Base-by-base conservation (phyloP, 2,329 filamentous ascomycete species). In the Alternaria incomplexa region DNA sequence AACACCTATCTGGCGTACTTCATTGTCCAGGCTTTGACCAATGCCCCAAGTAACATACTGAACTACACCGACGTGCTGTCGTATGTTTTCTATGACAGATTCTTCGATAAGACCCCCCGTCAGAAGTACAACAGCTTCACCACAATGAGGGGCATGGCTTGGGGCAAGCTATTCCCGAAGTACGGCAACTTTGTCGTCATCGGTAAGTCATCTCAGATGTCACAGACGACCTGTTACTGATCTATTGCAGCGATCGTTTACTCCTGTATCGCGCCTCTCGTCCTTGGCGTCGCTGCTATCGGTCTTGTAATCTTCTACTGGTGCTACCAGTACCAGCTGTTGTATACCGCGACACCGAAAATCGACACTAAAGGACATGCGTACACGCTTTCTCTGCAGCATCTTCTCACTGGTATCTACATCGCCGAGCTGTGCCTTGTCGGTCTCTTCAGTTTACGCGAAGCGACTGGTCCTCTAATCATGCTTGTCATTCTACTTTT, bases 1-100 rank as follows among this genome's bases (percentile, higher is more conserved):
- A 98, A 97, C 81, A 96, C 98, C 77, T 99, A 97, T 80, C 90
- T 98, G 20, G 93, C 91, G 0, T 99, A 98, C 82, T 96, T 99
- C 69, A 88, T 98, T 30, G 88, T 99, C 3, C 96, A 98, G 80
- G 96, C 95, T 32, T 80, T 98, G 61, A 90, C 90, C 1, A 89
- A 95, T 64, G 91, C 93, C 4, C 87, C 92, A 0, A 87, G 90
- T 50, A 87, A 91, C 1, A 80, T 98, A 6, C 84, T 96, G 3
- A 93, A 96, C 70, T 86, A 91, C 50, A 83, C 81, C 20, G 93
- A 93, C 15, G 85, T 98, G 54, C 80, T 94, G 50, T 80, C 96
- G 28, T 92, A 91, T 75, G 88, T 89, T 54, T 76, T 97, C 6
- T 83, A 94, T 50, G 92, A 93, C 78, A 91, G 89, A 71, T 83